Percentiles rank a stretch among this genome's conserved stretches.
Conservation (phyloP, 1,139 yeast species). For the Candida neerlandica region DNA sequence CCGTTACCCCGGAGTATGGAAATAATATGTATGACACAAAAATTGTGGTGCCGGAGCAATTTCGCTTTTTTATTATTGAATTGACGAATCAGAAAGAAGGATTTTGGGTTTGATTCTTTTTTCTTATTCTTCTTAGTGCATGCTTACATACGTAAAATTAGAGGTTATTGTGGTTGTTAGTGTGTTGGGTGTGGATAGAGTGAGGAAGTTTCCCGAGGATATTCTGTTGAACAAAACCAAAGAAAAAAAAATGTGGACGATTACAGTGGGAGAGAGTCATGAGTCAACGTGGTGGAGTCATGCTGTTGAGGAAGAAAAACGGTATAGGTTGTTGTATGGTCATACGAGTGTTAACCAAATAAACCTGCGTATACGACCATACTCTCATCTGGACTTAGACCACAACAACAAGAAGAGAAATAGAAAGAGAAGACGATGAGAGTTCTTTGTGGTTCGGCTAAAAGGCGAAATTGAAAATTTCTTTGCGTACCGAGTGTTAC, state of each 20-base stretch:
- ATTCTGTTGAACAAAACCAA: neutral
- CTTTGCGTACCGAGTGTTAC: neutral
- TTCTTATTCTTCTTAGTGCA: neutral
- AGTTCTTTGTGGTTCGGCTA: neutral
- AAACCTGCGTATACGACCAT: neutral
- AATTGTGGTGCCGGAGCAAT: neutral
- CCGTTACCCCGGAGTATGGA: slow-evolving; percentile 6
- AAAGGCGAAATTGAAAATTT: slow-evolving; percentile 1
- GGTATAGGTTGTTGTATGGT: neutral
- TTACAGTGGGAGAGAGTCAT: neutral
- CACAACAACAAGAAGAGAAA: neutral
- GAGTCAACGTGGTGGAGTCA: neutral
- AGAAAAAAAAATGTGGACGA: neutral
- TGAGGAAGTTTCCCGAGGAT: neutral
- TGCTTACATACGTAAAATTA: neutral
- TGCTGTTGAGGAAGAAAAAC: too few species aligned
- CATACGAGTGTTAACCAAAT: neutral
- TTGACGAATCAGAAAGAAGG: neutral
- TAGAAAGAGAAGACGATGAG: neutral
- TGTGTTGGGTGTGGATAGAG: neutral
- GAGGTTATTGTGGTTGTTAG: neutral
- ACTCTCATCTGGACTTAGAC: too few species aligned
- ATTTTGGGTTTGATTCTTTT: neutral
- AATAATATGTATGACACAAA: neutral
- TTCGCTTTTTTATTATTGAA: neutral